A percentile compares a stretch with the other conserved stretches of the same genome.
These are phyloP conservation scores for Botrytis tulipae DNA, from an alignment of 2,329 filamentous ascomycete genomes.

Conservation along the genomic window DNA sequence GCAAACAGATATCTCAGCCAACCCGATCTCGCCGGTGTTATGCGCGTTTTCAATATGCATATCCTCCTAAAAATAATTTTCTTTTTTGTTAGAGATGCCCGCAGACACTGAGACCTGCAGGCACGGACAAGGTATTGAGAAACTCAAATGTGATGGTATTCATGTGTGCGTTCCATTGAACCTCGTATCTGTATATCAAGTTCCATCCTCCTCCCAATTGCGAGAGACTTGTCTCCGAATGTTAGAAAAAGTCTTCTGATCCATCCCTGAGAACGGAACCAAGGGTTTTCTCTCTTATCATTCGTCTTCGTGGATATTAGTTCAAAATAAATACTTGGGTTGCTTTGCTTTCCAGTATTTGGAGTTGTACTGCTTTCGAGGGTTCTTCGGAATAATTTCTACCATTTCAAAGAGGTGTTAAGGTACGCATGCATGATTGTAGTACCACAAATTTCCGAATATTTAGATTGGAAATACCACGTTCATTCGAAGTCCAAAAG, in stretches of 20 bases:
- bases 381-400: not conserved
- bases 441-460: constrained; percentile 13
- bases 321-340: not conserved
- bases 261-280: not conserved
- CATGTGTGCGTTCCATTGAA: not conserved
- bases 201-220: not conserved
- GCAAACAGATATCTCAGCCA: constrained; percentile 15
- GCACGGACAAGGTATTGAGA: not conserved
- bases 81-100: constrained; percentile 4
- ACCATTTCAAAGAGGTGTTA: not conserved
- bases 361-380: constrained; percentile 10
- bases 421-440: not conserved
- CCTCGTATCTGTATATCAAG: constrained; percentile 15
- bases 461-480: constrained; percentile 9
- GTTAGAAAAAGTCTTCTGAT: constrained; percentile 13
- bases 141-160: constrained; percentile 11
- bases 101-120: constrained; percentile 17
- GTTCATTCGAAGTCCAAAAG: not conserved
- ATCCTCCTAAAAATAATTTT: not conserved
- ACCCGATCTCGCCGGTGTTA: not conserved
- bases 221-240: not conserved
- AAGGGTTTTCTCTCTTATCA: not conserved
- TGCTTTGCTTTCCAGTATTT: not conserved
- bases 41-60: constrained; percentile 4
- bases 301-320: constrained; percentile 7